Base-by-base conservation (phyloP, 2,329 filamentous ascomycete species). In the Thielaviopsis euricoi region DNA sequence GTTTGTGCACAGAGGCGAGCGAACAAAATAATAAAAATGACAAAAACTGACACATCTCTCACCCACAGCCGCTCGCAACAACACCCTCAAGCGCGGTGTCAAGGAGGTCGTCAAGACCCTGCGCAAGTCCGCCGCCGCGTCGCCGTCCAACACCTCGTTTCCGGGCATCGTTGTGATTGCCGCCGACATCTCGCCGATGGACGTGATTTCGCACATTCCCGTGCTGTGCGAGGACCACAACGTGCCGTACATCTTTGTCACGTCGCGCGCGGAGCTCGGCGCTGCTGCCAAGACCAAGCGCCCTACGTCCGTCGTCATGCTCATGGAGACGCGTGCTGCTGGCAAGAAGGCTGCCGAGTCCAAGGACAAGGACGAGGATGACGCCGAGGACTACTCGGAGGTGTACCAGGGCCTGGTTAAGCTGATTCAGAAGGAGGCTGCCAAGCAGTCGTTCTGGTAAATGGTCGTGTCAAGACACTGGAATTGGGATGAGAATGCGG, bases 61-160 rank as follows among this genome's bases (percentile, higher is more conserved):
- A 29, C 52, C 12, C 25, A 60, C 71, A 97, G 93, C 91, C 65
- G 90, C 93, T 66, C 95, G 95, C 75, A 83, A 89, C 74, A 94
- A 94, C 75, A 87, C 88, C 60, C 86, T 98, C 68, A 95, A 95
- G 77, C 90, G 93, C 68, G 93, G 93, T 69, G 93, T 98, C 64
- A 98, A 98, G 75, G 93, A 98, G 76, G 91, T 95, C 68, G 90
- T 97, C 75, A 98, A 98, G 77, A 86, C 90, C 37, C 87, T 98
- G 66, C 89, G 93, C 76, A 97, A 97, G 76, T 91, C 89, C 15
- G 79, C 87, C 59, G 72, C 81, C 65, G 80, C 83, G 59, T 80
- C 82, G n/a, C 79, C 82, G 61, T 78, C 81, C 63, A 75, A 80
- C 67, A 76, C 79, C 56, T 71, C 79, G 57, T 76, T 83, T 67